Evolutionary conservation across 2,329 filamentous ascomycete genomes (phyloP), one percentile per base, ranked within the genome.

Genomic region (Exophiala sp.): DNA sequence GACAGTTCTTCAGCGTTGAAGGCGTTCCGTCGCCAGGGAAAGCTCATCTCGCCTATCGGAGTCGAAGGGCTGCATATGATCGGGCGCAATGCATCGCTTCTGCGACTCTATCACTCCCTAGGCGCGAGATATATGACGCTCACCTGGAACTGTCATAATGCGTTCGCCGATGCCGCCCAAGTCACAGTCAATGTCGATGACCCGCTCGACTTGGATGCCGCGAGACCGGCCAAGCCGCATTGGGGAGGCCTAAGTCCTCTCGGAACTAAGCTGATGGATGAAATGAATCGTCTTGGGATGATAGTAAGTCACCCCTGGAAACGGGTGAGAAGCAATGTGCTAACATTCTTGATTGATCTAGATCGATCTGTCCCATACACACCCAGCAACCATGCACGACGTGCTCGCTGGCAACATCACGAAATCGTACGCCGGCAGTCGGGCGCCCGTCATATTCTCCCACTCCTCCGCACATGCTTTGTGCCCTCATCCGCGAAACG

Each of bases 221-320:
- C 70, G 1, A 69, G 68, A 21, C 72, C 61, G 39, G 60, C 64
- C 8, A 59, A 61, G 16, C 61, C 64, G 5, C 56, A 63, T 21
- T 68, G 66, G 74, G 78, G 49, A 66, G 91, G 90, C 2, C 74
- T 96, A 2, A 90, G 85, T 55, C 71, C 75, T 0, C 74, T 76
- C 1, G 91, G 91, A 3, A 77, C 79, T 41, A 64, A 74, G 9
- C 69, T 95, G 0, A 74, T 96, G 39, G 73, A 74, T 23, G 91
- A 97, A 72, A 96, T 96, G 90, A 96, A 96, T 65, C 80, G 91
- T 2, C 72, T 96, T 1, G 90, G 91, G 23, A 89, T 96, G 83
- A 81, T 95, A 13, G 86, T 51, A 23, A 46, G 46, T 16, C 4
- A 18, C 5, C 13, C n/a, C n/a, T n/a, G n/a, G n/a, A n/a, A n/a